Evolutionary conservation across 306 rosid species (phyloP), one percentile per base, ranked within the genome.

Genomic region (Amphicarpaea edgeworthii): DNA sequence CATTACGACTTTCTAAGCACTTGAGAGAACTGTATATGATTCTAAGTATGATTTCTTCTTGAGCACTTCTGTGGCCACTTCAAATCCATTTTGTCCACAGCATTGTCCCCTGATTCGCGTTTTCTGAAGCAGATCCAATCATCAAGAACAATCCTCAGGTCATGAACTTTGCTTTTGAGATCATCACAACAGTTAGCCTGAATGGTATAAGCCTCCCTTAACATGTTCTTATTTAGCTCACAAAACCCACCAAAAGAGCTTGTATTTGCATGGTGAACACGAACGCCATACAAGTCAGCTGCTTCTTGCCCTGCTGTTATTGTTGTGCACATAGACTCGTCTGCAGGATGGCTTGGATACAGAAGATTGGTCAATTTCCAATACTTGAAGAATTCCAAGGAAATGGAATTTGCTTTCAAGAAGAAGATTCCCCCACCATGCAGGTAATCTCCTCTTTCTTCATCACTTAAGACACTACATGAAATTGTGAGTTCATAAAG

Each of bases 121-220:
- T 75, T 73, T 42, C 73, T 85, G 45, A 83, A 67, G 57, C 30
- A 47, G 23, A 24, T 77, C 94, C 90, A 87, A 73, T 86, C 90
- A 68, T 86, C 81, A 23, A 90, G 91, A 74, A 83, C 84, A 76
- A 78, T 88, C 83, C 50, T 80, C 62, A 82, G 75, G 65, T 90
- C 95, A 61, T 87, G 79, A 60, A 85, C 87, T 74, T 87, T 89
- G 53, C 83, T 84, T 75, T 57, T 73, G 19, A 80, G 60, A 65
- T 73, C 81, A 12, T 82, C 81, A 60, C 91, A 85, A 61, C 91
- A 89, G 73, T 82, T 85, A 53, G 88, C 86, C 57, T 83, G 90
- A 71, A 85, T 72, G 51, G 86, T 84, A 80, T 67, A 63, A 54
- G 65, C 85, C 14, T 66, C 51, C 50, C 66, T 63, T 32, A 78